Evolutionary conservation across 2,329 filamentous ascomycete species (phyloP).

Genomic region (Trichoderma asperellum): DNA sequence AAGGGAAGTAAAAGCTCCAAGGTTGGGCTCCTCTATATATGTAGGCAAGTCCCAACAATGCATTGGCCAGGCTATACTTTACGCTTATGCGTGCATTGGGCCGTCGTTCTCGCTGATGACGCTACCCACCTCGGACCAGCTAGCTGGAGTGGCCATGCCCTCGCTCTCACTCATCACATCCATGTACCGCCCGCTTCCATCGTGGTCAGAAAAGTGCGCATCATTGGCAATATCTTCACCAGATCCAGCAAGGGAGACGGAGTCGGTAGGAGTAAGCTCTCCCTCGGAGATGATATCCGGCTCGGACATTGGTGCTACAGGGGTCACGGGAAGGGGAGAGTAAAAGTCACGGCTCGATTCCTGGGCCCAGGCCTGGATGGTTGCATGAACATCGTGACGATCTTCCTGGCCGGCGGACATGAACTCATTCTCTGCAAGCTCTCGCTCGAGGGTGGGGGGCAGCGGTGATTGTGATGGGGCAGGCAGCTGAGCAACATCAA

Average conservation of each 20-base stretch:
- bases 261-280: conserved; percentile 63
- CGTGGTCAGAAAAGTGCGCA: conserved; percentile 43
- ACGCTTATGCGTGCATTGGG: conserved; percentile 29
- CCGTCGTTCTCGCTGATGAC: conserved; percentile 61
- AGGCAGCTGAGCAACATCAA: conserved; percentile 39
- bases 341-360: conserved; percentile 59
- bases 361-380: conserved; percentile 68
- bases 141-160: conserved; percentile 62
- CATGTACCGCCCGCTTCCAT: conserved; percentile 47
- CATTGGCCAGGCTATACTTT: conserved; percentile 3
- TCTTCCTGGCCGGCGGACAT: conserved; percentile 57
- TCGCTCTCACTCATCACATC: conserved; percentile 65
- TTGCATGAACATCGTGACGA: conserved; percentile 56
- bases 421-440: conserved; percentile 50
- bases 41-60: background rate
- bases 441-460: conserved; percentile 44
- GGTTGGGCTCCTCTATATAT: background rate
- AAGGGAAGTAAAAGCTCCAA: background rate
- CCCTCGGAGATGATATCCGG: conserved; percentile 57
- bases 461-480: conserved; percentile 31
- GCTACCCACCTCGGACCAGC: conserved; percentile 69
- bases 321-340: conserved; percentile 61
- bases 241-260: conserved; percentile 58
- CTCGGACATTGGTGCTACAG: conserved; percentile 54
- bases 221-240: conserved; percentile 54